A percentile compares a stretch with the other conserved stretches of the same genome.
phyloP scores from a whole-genome alignment of 1,139 yeast species.

The Kurtzmaniella natalensis region DNA sequence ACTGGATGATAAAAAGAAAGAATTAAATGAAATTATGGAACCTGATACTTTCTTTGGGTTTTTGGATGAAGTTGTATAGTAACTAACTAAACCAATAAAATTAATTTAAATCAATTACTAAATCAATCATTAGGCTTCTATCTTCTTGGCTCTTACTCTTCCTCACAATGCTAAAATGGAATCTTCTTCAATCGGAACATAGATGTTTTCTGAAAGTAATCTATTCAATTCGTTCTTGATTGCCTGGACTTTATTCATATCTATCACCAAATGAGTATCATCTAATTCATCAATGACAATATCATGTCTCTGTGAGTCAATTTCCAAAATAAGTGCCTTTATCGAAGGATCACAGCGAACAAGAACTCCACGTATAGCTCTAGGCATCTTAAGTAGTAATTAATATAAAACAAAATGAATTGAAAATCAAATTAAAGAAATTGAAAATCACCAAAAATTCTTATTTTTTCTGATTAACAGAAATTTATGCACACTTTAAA shows the following conservation, averaged over 20 bases:
- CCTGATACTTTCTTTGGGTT: constrained; percentile 51
- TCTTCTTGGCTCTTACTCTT: neutral
- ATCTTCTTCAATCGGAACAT: constrained; percentile 70
- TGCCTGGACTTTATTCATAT: constrained; percentile 66
- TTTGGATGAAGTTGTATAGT: constrained; percentile 39
- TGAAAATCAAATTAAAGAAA: too few species aligned
- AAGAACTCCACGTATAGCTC: constrained; percentile 43
- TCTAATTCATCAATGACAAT: constrained; percentile 82
- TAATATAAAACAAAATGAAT: too few species aligned
- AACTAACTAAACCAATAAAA: too few species aligned
- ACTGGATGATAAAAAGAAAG: constrained; percentile 16
- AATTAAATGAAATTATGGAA: constrained; percentile 45
- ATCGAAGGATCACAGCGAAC: constrained; percentile 84
- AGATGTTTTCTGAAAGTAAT: constrained; percentile 74
- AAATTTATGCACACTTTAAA: too few species aligned
- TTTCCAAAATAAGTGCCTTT: constrained; percentile 75
- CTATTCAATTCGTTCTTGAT: constrained; percentile 75
- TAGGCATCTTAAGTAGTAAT: too few species aligned
- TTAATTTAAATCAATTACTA: too few species aligned
- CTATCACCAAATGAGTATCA: constrained; percentile 82
- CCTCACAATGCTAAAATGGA: constrained; percentile 1
- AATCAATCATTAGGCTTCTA: too few species aligned
- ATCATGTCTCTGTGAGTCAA: constrained; percentile 69
- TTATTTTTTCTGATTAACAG: too few species aligned
- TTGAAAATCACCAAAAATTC: too few species aligned